Evolutionary conservation across 768 basidiomycete species (phyloP), one percentile per base, ranked within the genome.

Genomic region (Mycena alexandri): DNA sequence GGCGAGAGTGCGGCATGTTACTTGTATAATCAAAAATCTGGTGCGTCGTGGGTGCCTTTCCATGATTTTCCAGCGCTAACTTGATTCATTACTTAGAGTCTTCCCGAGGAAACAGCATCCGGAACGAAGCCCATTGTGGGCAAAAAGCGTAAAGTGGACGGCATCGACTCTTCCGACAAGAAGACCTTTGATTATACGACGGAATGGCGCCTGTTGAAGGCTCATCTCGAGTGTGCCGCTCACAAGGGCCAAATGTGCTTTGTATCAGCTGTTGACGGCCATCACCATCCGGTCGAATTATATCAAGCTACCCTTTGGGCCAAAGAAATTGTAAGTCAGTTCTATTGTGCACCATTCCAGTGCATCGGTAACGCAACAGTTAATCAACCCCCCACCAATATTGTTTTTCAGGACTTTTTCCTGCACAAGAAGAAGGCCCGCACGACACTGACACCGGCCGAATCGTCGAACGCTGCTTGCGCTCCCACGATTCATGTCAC

Each of bases 101-200:
- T 48, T 14, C 63, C 63, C 0, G 34, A 46, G 54, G 53, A 64
- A 17, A 55, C 63, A 2, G 63, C 41, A 13, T 22, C 41, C 29
- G 43, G 25, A 12, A 22, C 43, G 16, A 4, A 22, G 5, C 29
- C 25, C 33, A n/a, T 41, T 21, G 13, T 12, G n/a, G 47, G 29
- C 6, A 47, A 47, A 54, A 64, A 64, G 63, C 63, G 63, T 25
- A 64, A 64, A 25, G 16, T 44, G 2, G 33, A 17, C 47, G 47
- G 6, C 29, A 29, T 3, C 29, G 11, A 46, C 11, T 58, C 58
- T 2, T 17, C 58, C 29, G 29, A 21, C 44, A 29, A 16, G 5
- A 48, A 24, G 43, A 21, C 21, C 0, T 48, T 24, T 33, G 53
- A 64, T 16, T 56, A 22, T 24, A 64, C 63, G 3, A 17, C 25